These are phyloP conservation scores for Clitopilus hobsonii DNA, from an alignment of 768 basidiomycete genomes.

Conservation along the genomic window DNA sequence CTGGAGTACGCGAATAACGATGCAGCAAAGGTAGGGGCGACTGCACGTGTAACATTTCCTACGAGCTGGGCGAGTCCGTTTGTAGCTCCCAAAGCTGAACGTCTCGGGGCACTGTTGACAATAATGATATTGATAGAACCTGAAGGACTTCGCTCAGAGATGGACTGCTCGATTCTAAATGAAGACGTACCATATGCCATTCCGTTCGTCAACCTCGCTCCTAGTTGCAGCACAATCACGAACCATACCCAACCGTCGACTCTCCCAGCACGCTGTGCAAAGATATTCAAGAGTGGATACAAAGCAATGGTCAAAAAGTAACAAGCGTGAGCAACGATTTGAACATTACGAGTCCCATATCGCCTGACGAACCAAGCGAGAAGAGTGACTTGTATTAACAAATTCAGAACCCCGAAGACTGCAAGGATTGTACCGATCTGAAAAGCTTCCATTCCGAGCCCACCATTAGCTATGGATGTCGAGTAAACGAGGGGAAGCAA, in stretches of 20 bases:
- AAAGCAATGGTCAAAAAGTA: conserved; percentile 20
- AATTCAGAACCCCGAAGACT: conserved; percentile 47
- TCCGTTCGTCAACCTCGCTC: conserved; percentile 18
- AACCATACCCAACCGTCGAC: conserved; percentile 25
- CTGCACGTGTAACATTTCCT: conserved; percentile 39
- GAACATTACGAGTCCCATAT: conserved; percentile 51
- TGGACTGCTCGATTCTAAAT: neutral
- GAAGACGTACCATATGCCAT: conserved; percentile 31
- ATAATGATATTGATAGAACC: conserved; percentile 42
- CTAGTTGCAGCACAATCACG: conserved; percentile 28
- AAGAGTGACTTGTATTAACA: conserved; percentile 46
- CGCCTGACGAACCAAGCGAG: conserved; percentile 46
- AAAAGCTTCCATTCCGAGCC: conserved; percentile 60
- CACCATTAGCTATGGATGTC: conserved; percentile 57
- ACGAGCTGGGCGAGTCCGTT: conserved; percentile 56
- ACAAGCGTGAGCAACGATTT: conserved; percentile 27
- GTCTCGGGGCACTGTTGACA: conserved; percentile 36
- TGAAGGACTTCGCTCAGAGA: conserved; percentile 18
- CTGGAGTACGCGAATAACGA: conserved; percentile 54
- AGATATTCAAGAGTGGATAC: conserved; percentile 30
- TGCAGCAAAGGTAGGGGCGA: conserved; percentile 50
- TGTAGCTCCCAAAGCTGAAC: conserved; percentile 41
- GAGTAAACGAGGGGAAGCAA: conserved; percentile 44
- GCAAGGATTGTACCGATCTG: conserved; percentile 58
- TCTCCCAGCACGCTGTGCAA: conserved; percentile 27